Evolutionary conservation across 306 rosid species (phyloP).

Genomic region (Cajanus cajan): DNA sequence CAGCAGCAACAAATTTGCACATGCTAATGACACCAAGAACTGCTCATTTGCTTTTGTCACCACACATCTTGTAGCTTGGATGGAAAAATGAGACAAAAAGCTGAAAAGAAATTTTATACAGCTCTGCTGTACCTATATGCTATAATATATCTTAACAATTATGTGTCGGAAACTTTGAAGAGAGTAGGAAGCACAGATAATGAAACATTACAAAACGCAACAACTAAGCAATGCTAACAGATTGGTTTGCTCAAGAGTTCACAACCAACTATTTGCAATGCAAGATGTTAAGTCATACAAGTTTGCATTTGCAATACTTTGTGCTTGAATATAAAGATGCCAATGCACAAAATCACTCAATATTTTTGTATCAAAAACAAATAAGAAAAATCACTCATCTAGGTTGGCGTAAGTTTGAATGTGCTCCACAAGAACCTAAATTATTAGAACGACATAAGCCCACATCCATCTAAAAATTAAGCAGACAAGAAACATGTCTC

Average conservation of each 20-base stretch:
- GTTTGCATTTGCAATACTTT: background rate
- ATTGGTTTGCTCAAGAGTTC: background rate
- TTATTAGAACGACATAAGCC: background rate
- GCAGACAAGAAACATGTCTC: no score
- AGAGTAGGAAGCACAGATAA: background rate
- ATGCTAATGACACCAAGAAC: conserved; percentile 9
- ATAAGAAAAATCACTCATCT: background rate
- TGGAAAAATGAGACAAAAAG: conserved; percentile 25
- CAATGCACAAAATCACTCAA: background rate
- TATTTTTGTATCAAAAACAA: background rate
- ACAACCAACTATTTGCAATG: background rate
- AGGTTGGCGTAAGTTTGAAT: background rate
- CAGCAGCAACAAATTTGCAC: conserved; percentile 24
- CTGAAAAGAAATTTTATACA: background rate
- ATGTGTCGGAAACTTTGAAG: background rate
- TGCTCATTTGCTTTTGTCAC: conserved; percentile 14
- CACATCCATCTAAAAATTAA: background rate
- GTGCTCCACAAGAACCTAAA: background rate
- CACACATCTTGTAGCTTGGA: background rate
- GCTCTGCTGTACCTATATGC: conserved; percentile 1
- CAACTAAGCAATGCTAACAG: background rate
- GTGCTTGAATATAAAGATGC: background rate
- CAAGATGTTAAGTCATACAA: background rate
- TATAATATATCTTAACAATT: background rate
- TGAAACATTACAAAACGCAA: background rate